These are phyloP conservation scores for Choiromyces venosus DNA, from an alignment of 495 filamentous ascomycete genomes.

Conservation along the genomic window DNA sequence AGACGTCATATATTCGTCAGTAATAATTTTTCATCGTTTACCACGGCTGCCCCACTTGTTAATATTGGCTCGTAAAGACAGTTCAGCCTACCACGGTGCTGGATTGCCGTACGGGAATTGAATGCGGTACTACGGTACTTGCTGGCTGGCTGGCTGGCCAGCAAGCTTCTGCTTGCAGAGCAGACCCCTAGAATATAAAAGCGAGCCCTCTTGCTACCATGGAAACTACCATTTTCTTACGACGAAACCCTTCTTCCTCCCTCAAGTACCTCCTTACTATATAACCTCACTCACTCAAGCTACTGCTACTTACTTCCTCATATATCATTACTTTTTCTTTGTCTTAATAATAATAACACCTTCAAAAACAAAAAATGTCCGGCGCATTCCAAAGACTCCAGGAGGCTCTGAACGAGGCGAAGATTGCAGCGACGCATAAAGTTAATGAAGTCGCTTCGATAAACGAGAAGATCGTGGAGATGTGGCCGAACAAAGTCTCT, in stretches of 20 bases:
- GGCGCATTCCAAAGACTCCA: conserved; percentile 34
- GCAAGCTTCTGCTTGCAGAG: no score
- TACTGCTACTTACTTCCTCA: not conserved
- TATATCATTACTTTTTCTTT: not conserved
- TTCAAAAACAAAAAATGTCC: conserved; percentile 21
- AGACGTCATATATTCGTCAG: not conserved
- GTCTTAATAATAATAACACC: not conserved
- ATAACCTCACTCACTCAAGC: not conserved
- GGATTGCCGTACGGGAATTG: not conserved
- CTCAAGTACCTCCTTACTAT: not conserved
- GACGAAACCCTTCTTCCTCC: not conserved
- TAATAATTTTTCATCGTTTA: not conserved
- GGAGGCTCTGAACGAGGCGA: conserved; percentile 36
- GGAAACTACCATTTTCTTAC: not conserved
- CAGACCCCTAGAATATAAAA: conserved; percentile 2
- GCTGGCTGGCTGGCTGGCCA: no score
- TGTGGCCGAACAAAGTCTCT: conserved; percentile 37
- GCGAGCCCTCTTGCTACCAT: not conserved
- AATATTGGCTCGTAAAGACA: not conserved
- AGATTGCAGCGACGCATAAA: conserved; percentile 29
- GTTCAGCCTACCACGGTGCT: not conserved
- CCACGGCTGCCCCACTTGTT: not conserved
- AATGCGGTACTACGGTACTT: not conserved
- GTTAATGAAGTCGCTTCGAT: conserved; percentile 34
- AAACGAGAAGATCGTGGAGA: conserved; percentile 42